A percentile compares a stretch with the other conserved stretches of the same genome.
phyloP scores from a whole-genome alignment of 1,284 basidiomycete species.

The Tranzscheliella williamsii region DNA sequence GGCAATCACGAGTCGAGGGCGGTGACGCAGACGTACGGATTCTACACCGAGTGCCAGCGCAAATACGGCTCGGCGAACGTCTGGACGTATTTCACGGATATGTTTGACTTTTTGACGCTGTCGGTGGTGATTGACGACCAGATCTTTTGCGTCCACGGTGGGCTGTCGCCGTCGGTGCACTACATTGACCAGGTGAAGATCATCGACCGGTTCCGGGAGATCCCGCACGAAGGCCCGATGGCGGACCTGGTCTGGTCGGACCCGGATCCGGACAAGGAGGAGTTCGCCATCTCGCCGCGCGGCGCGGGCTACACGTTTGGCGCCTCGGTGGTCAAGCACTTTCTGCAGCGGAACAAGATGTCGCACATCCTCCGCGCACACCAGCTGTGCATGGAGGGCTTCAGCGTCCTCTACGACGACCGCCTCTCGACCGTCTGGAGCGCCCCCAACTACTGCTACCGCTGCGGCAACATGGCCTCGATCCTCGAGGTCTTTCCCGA shows the following conservation, averaged over 20 bases:
- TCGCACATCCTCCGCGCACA: slow-evolving; percentile 96
- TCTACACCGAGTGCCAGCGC: slow-evolving; percentile 96
- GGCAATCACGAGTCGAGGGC: slow-evolving; percentile 98
- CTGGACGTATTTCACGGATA: slow-evolving; percentile 99
- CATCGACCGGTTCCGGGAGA: slow-evolving; percentile 98
- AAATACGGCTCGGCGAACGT: slow-evolving; percentile 90
- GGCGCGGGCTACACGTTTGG: slow-evolving; percentile 99
- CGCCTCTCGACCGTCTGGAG: slow-evolving; percentile 97
- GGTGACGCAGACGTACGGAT: slow-evolving; percentile 98
- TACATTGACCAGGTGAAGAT: slow-evolving; percentile 99
- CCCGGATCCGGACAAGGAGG: slow-evolving; percentile 97
- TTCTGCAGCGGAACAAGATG: slow-evolving; percentile 87
- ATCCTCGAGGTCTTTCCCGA: slow-evolving; percentile 94
- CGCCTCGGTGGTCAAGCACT: slow-evolving; percentile 97
- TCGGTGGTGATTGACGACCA: slow-evolving; percentile 98
- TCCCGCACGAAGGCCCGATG: slow-evolving; percentile 99
- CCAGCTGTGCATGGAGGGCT: slow-evolving; percentile 99
- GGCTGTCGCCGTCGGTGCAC: slow-evolving; percentile 94
- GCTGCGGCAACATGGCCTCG: slow-evolving; percentile 95
- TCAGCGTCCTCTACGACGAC: slow-evolving; percentile 89
- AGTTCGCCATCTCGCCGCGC: slow-evolving; percentile 96
- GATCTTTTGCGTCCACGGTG: slow-evolving; percentile 99
- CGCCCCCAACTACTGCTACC: slow-evolving; percentile 97
- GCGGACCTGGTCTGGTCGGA: slow-evolving; percentile 99
- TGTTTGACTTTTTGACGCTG: slow-evolving; percentile 98